Percentiles rank a stretch among this genome's conserved stretches.
Evolutionary conservation across 2,329 filamentous ascomycete genomes (phyloP).

Genomic region (Diaporthe sp.): DNA sequence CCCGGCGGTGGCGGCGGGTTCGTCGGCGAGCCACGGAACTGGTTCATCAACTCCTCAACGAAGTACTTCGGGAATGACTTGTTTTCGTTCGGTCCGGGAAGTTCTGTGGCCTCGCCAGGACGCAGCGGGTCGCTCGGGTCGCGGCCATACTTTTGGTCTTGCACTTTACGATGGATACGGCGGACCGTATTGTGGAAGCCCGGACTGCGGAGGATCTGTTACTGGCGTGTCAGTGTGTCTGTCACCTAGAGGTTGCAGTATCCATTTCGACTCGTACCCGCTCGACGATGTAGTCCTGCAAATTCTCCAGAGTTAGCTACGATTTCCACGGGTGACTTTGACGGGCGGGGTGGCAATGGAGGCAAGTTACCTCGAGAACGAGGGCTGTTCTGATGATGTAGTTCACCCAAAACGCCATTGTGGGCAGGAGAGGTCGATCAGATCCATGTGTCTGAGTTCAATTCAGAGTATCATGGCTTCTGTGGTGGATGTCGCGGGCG

Average conservation of each 20-base stretch:
- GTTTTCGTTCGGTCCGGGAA: slow-evolving; percentile 43
- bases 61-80: slow-evolving; percentile 61
- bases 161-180: slow-evolving; percentile 62
- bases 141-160: slow-evolving; percentile 63
- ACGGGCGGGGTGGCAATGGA: neutral
- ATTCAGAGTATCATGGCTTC: neutral
- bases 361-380: slow-evolving; percentile 17
- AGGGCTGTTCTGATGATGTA: slow-evolving; percentile 17
- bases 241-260: accelerated
- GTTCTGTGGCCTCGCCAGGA: slow-evolving; percentile 63
- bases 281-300: slow-evolving; percentile 42
- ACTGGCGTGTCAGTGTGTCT: slow-evolving; percentile 10
- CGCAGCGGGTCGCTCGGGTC: slow-evolving; percentile 64
- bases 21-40: slow-evolving; percentile 59
- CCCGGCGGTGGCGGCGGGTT: slow-evolving; percentile 47
- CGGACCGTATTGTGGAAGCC: slow-evolving; percentile 66
- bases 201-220: slow-evolving; percentile 63
- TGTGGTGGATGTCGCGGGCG: neutral
- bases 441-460: neutral
- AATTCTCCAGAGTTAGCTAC: neutral
- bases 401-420: slow-evolving; percentile 34
- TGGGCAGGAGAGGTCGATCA: neutral
- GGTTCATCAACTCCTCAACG: slow-evolving; percentile 63
- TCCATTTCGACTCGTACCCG: slow-evolving; percentile 33
- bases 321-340: neutral